Percentiles rank a stretch among this genome's conserved stretches.
Conservation (phyloP, 179 eudicot species). For the Patellifolia procumbens region DNA sequence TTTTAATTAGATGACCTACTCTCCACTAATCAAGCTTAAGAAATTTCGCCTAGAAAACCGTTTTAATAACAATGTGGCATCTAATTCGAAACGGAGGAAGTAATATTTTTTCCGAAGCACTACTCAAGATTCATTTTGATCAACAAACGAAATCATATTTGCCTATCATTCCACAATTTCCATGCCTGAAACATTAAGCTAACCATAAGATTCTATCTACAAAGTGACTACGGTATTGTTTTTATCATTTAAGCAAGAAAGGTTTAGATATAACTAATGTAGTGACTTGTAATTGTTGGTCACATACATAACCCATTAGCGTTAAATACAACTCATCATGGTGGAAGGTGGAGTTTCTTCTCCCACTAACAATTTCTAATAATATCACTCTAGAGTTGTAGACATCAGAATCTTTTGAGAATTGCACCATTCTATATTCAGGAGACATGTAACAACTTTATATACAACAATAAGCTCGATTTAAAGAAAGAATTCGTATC, state of each 20-base stretch:
- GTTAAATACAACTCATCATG: conserved; percentile 24
- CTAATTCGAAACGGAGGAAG: no score
- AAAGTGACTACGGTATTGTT: neutral
- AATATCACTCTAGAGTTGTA: conserved; percentile 43
- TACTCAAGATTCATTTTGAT: conserved; percentile 29
- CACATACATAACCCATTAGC: conserved; percentile 41
- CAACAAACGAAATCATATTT: conserved; percentile 29
- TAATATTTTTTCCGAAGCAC: conserved; percentile 9
- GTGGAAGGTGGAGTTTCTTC: conserved; percentile 35
- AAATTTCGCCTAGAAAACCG: no score
- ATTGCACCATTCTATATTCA: conserved; percentile 43
- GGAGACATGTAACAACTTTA: no score
- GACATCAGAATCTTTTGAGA: conserved; percentile 42
- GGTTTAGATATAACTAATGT: neutral
- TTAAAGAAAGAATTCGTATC: no score
- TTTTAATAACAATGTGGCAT: no score
- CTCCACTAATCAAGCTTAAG: no score
- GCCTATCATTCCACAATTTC: conserved; percentile 43
- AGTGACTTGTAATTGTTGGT: neutral
- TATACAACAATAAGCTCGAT: no score
- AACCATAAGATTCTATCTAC: no score
- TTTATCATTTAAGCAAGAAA: neutral
- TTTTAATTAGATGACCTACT: no score
- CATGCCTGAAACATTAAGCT: conserved; percentile 50
- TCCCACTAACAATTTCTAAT: conserved; percentile 39